Conservation (phyloP, 1,284 basidiomycete species). For the Puccinia novopanici region DNA sequence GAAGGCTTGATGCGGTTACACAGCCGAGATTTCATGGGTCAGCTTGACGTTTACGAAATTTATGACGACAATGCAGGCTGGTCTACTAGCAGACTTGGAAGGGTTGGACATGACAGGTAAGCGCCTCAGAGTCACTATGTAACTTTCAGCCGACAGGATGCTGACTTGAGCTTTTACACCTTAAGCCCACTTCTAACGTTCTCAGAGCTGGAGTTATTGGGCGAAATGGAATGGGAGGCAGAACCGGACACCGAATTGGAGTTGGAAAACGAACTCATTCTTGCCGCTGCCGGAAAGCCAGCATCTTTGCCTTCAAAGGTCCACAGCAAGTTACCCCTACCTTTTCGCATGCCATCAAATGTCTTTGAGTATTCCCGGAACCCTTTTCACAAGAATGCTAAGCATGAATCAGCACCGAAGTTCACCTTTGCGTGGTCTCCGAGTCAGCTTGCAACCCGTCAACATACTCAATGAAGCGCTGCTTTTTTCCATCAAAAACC, state of each 20-base stretch:
- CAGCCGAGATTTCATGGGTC: conserved; percentile 2
- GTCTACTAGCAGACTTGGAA: conserved; percentile 14
- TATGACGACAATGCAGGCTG: neutral
- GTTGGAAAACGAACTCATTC: neutral
- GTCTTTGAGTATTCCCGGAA: neutral
- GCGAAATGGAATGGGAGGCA: conserved; percentile 7
- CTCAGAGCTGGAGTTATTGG: conserved; percentile 9
- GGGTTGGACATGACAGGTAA: conserved; percentile 6
- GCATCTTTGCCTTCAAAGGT: neutral
- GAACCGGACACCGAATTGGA: neutral
- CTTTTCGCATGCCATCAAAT: conserved; percentile 1
- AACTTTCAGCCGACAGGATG: neutral
- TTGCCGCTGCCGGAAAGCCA: neutral
- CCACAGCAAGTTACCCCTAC: neutral
- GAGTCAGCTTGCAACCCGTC: neutral
- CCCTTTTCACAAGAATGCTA: neutral
- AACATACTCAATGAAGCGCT: neutral
- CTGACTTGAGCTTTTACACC: neutral
- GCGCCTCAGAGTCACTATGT: too few relatives aligned
- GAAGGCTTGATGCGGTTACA: neutral
- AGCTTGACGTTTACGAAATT: conserved; percentile 1
- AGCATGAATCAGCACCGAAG: neutral
- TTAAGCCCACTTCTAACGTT: neutral
- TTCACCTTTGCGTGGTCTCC: too few relatives aligned
- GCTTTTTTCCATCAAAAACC: neutral